phyloP scores from a whole-genome alignment of 768 basidiomycete species.

The Mycena belliarum region DNA sequence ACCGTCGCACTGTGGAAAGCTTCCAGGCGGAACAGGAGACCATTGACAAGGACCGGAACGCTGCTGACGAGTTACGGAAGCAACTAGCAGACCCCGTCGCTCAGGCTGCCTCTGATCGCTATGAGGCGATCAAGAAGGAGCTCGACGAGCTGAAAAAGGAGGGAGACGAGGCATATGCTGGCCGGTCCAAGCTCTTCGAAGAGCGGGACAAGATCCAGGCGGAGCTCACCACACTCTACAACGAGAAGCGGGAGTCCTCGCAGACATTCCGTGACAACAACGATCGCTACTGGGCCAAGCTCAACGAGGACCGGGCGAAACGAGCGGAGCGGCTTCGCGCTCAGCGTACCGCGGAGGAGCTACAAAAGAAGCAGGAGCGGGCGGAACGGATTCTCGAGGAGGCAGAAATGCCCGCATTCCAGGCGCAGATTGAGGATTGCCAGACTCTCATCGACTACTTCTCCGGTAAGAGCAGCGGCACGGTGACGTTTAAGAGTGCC shows the following conservation, averaged over 20 bases:
- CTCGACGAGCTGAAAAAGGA: constrained; percentile 86
- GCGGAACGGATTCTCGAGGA: constrained; percentile 85
- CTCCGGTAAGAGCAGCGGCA: constrained; percentile 60
- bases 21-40: constrained; percentile 79
- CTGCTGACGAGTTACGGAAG: constrained; percentile 77
- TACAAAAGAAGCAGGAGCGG: constrained; percentile 76
- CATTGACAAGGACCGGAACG: constrained; percentile 76
- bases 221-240: constrained; percentile 69
- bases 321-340: constrained; percentile 77
- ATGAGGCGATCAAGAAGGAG: constrained; percentile 80
- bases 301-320: constrained; percentile 85
- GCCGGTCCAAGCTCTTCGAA: constrained; percentile 80
- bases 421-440: constrained; percentile 94
- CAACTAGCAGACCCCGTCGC: constrained; percentile 90
- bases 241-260: constrained; percentile 74
- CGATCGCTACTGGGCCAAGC: constrained; percentile 79
- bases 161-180: constrained; percentile 80
- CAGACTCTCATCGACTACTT: constrained; percentile 88
- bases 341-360: constrained; percentile 77
- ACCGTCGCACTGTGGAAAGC: constrained; percentile 72
- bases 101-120: constrained; percentile 79
- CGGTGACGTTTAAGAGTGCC: constrained; percentile 44
- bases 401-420: constrained; percentile 87
- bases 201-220: constrained; percentile 77
- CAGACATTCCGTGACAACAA: constrained; percentile 77